Base-by-base conservation (phyloP, 1,139 yeast genomes). In the Magnusiomyces suaveolens region DNA sequence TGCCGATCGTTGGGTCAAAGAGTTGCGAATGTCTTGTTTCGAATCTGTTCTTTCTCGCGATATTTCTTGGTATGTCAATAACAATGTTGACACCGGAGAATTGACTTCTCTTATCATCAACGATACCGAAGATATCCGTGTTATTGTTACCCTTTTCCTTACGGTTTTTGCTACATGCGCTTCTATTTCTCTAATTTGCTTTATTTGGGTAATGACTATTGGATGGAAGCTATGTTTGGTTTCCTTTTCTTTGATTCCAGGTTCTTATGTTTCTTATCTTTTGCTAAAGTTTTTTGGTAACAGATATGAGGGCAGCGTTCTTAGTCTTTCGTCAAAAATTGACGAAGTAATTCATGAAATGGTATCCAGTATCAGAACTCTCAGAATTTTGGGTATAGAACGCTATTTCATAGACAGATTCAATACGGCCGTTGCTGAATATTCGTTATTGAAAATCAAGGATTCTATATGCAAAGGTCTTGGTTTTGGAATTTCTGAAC, bases 211-310 rank as follows among this genome's bases (percentile, higher is more conserved):
- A 0, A 61, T 88, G 3, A 75, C 75, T 0, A 66, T 77, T n/a
- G 96, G 96, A 0, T 92, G 97, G 97, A 85, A 83, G 62, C 72
- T 92, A 51, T 80, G 96, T 0, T 69, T 90, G 18, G 92, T 87
- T 1, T 94, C 95, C 1, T 63, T 89, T 10, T 76, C 95, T 0
- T 75, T 89, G 66, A 76, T 86, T 10, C 94, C 96, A 0, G 60
- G 80, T 26, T 80, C 84, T 55, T 68, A 77, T 2, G 21, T 79
- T 0, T 68, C 80, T 3, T 78, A 88, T 2, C 67, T 72, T 1
- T 54, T 76, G 1, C 85, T 82, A 64, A 81, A 88, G 1, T 60
- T 64, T 1, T 50, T 82, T 1, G 67, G 83, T 52, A 80, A 79
- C 59, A 64, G 61, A 12, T 74, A 76, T 63, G 97, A 90, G 66